These are phyloP conservation scores for Phytophthora ohioensis DNA, from an alignment of 352 stramenopile species.

Conservation along the genomic window DNA sequence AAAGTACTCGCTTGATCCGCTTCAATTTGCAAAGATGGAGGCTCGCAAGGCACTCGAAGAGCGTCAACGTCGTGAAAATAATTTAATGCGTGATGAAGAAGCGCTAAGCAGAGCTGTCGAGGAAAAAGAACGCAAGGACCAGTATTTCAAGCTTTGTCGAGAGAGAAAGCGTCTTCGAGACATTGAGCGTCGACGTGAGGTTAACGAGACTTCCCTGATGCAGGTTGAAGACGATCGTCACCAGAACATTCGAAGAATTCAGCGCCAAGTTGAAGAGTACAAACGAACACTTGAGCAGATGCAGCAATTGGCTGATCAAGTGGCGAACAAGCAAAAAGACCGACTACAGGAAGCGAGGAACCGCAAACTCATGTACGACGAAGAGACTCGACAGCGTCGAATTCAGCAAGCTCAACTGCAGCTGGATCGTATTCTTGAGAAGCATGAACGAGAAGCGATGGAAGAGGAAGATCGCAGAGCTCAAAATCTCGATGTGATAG, in stretches of 20 bases:
- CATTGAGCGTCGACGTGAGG: constrained; percentile 40
- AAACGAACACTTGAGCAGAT: constrained; percentile 50
- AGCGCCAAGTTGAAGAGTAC: constrained; percentile 44
- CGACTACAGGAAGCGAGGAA: constrained; percentile 59
- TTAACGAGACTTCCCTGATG: constrained; percentile 51
- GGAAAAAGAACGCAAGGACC: constrained; percentile 47
- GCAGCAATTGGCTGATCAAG: constrained; percentile 47
- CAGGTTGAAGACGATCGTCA: constrained; percentile 50
- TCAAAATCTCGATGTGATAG: constrained; percentile 19
- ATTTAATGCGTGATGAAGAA: constrained; percentile 58
- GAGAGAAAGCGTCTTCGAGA: constrained; percentile 43
- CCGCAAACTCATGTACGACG: constrained; percentile 69
- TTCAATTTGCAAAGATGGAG: constrained; percentile 60
- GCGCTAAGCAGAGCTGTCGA: constrained; percentile 31
- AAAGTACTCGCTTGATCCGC: constrained; percentile 61
- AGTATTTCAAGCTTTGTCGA: constrained; percentile 53
- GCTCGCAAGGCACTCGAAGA: constrained; percentile 54
- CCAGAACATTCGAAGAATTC: constrained; percentile 10
- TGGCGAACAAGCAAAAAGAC: constrained; percentile 42
- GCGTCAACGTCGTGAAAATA: constrained; percentile 58
- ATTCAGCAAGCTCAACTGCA: constrained; percentile 45
- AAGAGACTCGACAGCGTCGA: constrained; percentile 65
- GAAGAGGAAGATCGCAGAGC: constrained; percentile 44
- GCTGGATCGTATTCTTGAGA: constrained; percentile 44
- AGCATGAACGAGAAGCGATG: constrained; percentile 60